Evolutionary conservation across 148 eudicot species (phyloP).

Genomic region (Nepenthes gracilis): DNA sequence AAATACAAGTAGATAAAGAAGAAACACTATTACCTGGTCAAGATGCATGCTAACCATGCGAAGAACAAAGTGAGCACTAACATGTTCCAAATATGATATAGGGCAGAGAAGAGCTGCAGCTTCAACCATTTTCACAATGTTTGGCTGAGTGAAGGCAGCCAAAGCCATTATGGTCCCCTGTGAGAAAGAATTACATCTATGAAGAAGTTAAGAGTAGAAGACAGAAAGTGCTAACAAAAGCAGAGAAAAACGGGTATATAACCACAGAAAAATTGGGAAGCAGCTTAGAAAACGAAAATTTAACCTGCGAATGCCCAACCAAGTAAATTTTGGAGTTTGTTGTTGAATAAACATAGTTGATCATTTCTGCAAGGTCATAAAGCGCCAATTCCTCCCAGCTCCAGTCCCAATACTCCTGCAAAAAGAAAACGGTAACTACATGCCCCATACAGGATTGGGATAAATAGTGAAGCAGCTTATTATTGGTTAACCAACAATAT

Average conservation of each 20-base stretch:
- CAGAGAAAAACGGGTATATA: background rate
- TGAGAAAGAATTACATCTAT: conserved; percentile 1
- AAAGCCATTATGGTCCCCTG: conserved; percentile 94
- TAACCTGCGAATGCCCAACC: conserved; percentile 97
- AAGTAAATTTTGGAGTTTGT: conserved; percentile 52
- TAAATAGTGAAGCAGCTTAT: background rate
- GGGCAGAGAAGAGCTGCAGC: conserved; percentile 95
- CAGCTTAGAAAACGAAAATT: conserved; percentile 1
- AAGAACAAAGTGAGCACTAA: conserved; percentile 64
- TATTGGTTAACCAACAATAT: background rate
- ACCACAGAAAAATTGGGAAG: background rate
- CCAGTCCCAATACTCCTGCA: conserved; percentile 96
- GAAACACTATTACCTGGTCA: conserved; percentile 47
- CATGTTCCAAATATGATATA: conserved; percentile 80
- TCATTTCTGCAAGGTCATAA: conserved; percentile 74
- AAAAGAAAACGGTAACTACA: conserved; percentile 1
- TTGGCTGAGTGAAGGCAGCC: conserved; percentile 87
- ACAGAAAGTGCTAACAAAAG: conserved; percentile 1
- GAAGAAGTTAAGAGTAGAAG: no score
- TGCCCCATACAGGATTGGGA: background rate
- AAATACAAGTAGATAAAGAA: conserved; percentile 7
- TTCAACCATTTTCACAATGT: conserved; percentile 61
- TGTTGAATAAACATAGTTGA: conserved; percentile 32
- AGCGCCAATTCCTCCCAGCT: conserved; percentile 97
- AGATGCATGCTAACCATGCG: conserved; percentile 62